Conservation (phyloP, 768 basidiomycete genomes). For the Rubroboletus pulcherrimus region DNA sequence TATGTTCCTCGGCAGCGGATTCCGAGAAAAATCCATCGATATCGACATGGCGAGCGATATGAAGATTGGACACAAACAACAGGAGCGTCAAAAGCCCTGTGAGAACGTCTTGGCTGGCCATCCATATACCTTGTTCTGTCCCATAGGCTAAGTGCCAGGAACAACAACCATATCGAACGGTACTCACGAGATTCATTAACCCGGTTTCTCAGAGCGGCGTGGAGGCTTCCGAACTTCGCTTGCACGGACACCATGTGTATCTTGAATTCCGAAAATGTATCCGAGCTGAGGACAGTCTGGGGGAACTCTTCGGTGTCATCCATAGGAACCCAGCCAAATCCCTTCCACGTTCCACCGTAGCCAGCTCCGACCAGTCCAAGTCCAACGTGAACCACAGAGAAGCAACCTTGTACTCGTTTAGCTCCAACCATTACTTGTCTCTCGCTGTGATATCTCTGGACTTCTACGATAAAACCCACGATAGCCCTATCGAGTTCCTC, state of each 20-base stretch:
- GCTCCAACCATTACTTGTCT: constrained; percentile 23
- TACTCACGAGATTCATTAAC: constrained; percentile 25
- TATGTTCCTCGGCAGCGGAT: constrained; percentile 37
- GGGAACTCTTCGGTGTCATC: constrained; percentile 47
- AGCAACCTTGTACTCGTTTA: constrained; percentile 60
- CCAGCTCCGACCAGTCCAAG: constrained; percentile 80
- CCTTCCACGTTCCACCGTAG: constrained; percentile 72
- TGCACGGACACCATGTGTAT: constrained; percentile 46
- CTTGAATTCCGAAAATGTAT: constrained; percentile 53
- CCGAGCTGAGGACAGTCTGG: constrained; percentile 44
- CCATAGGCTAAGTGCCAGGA: constrained; percentile 3
- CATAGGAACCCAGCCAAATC: constrained; percentile 74
- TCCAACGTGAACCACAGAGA: constrained; percentile 62
- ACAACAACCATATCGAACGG: neutral
- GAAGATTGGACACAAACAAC: constrained; percentile 59
- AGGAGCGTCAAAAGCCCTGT: constrained; percentile 58
- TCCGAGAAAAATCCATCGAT: constrained; percentile 68
- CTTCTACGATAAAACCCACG: constrained; percentile 62
- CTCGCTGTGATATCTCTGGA: constrained; percentile 52
- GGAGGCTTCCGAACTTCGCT: constrained; percentile 40
- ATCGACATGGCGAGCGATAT: constrained; percentile 79
- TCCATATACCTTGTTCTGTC: constrained; percentile 30
- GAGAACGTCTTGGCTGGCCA: constrained; percentile 47
- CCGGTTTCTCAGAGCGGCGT: constrained; percentile 22
- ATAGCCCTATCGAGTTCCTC: constrained; percentile 73